Conservation (phyloP, 225 moss, liverwort and hornwort genomes). For the Rhytidiadelphus loreus region DNA sequence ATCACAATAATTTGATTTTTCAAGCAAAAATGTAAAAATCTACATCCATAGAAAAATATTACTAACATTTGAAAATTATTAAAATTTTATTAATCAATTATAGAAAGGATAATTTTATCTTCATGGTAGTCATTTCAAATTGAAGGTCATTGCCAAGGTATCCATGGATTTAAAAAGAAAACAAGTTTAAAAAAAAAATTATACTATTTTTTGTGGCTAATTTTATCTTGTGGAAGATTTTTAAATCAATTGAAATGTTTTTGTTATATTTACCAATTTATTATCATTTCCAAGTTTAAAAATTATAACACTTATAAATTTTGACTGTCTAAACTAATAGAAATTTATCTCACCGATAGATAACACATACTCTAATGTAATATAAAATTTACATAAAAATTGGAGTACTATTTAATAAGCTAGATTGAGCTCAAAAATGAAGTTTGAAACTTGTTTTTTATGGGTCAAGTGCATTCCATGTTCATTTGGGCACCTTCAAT, state of each 20-base stretch:
- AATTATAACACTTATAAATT: background rate
- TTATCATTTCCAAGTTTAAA: background rate
- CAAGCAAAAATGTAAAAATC: no score
- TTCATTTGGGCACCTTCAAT: background rate
- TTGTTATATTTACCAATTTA: background rate
- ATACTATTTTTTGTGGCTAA: background rate
- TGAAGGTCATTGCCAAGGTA: background rate
- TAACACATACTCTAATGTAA: no score
- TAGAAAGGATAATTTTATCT: background rate
- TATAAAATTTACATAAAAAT: background rate
- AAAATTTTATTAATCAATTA: no score
- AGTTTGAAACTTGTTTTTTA: background rate
- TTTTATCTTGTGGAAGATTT: rapidly evolving
- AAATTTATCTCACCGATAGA: background rate
- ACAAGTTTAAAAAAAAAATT: background rate
- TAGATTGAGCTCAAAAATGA: rapidly evolving
- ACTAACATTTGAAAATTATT: background rate
- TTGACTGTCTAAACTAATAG: background rate
- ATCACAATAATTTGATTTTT: no score
- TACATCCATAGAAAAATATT: rapidly evolving
- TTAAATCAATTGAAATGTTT: background rate
- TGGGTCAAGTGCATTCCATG: rapidly evolving
- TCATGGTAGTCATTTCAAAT: background rate
- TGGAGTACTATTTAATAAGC: background rate
- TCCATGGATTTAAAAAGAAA: background rate